Conservation (phyloP, 179 eudicot species). For the Carnegiea gigantea region DNA sequence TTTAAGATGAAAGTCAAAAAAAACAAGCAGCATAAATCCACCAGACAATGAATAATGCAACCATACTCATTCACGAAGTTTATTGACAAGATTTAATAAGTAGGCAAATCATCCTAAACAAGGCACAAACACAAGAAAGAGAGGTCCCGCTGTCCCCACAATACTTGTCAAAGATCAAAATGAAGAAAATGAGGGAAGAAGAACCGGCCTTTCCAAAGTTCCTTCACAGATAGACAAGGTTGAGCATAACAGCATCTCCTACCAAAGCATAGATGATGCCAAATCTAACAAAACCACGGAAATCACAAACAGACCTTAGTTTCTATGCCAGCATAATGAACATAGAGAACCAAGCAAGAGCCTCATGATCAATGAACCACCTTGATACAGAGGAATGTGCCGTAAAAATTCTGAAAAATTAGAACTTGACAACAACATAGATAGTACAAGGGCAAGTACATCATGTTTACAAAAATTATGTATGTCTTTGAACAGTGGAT, state of each 20-base stretch:
- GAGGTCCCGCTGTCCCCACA: not conserved
- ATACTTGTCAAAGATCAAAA: not conserved
- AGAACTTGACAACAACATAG: not conserved
- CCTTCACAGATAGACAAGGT: constrained; percentile 62
- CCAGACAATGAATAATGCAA: too few relatives aligned
- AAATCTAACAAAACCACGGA: constrained; percentile 80
- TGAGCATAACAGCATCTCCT: constrained; percentile 67
- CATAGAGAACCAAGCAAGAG: constrained; percentile 71
- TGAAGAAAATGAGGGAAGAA: constrained; percentile 12
- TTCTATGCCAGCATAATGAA: constrained; percentile 64
- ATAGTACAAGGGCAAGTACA: not conserved
- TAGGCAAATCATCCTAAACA: too few relatives aligned
- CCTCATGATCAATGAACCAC: constrained; percentile 57
- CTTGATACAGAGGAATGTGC: constrained; percentile 39
- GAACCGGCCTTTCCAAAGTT: constrained; percentile 59
- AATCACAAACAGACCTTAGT: constrained; percentile 65
- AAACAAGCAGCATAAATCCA: too few relatives aligned
- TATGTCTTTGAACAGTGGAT: not conserved
- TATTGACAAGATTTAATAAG: too few relatives aligned
- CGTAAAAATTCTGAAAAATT: not conserved
- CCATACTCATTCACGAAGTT: too few relatives aligned
- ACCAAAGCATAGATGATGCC: constrained; percentile 68
- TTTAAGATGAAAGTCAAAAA: too few relatives aligned
- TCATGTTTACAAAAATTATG: not conserved
- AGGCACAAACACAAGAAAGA: not conserved